These are phyloP conservation scores for Daedaleopsis nitida DNA, from an alignment of 768 basidiomycete species.

Conservation along the genomic window DNA sequence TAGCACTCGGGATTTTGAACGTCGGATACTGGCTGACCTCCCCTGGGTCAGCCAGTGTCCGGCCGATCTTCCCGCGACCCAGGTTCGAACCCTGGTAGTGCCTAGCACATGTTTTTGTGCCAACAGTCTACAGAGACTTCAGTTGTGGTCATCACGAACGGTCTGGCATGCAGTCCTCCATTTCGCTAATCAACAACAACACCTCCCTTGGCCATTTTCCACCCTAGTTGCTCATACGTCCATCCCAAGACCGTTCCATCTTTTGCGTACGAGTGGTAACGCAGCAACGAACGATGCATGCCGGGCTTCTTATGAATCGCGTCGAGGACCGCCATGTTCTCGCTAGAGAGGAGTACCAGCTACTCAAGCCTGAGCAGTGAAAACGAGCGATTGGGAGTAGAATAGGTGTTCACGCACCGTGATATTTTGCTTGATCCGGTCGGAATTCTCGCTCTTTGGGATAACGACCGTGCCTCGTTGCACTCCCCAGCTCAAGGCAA, in stretches of 20 bases:
- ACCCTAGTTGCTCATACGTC: slow-evolving; percentile 47
- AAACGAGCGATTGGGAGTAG: too few relatives aligned
- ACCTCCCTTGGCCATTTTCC: slow-evolving; percentile 41
- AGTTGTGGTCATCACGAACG: too few relatives aligned
- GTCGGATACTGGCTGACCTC: not conserved
- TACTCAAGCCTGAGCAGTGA: slow-evolving; percentile 60
- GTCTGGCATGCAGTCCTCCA: not conserved
- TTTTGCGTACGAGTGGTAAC: slow-evolving; percentile 21
- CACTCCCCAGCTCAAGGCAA: slow-evolving; percentile 59
- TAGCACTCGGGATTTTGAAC: slow-evolving; percentile 12
- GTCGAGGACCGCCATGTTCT: slow-evolving; percentile 60
- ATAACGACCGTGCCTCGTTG: slow-evolving; percentile 55
- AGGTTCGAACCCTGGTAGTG: slow-evolving; percentile 17
- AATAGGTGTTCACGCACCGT: slow-evolving; percentile 24
- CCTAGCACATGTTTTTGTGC: not conserved
- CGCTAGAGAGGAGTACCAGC: slow-evolving; percentile 59
- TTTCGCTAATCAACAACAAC: slow-evolving; percentile 2
- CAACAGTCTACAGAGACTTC: too few relatives aligned
- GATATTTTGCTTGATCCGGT: slow-evolving; percentile 56
- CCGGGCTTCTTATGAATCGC: slow-evolving; percentile 56
- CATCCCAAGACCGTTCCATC: slow-evolving; percentile 44
- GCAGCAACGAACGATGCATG: slow-evolving; percentile 41
- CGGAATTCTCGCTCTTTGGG: slow-evolving; percentile 50
- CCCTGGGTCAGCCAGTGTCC: not conserved
- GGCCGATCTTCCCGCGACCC: slow-evolving; percentile 5